Base-by-base conservation (phyloP, 257 asterid genomes). In the Solanum arcanum region DNA sequence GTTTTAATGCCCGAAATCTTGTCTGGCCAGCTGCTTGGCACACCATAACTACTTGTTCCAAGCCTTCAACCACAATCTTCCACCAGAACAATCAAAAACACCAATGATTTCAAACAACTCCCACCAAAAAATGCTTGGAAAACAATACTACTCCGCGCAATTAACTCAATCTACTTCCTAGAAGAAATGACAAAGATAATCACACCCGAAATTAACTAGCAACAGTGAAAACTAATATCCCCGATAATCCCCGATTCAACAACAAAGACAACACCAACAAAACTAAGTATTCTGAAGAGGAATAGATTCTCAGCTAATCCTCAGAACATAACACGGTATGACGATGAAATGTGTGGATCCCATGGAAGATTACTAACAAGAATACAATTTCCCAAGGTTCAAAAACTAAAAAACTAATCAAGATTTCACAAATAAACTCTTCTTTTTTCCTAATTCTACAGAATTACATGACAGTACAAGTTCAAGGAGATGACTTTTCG, bases 1-100 rank as follows among this genome's bases (percentile, higher is more conserved):
- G 98, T 92, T 95, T 95, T 95, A 93, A 91, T 89, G 94, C 96
- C 90, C 99, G 97, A 93, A 97, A 97, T 97, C 92, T 94, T 92
- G 99, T 97, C 92, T 97, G 96, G 86, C 98, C 89, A 70, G 99
- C 99, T 92, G 98, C 98, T 94, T 97, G 99, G 94, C 98, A 86
- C 90, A 97, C 99, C 99, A 97, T 97, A 94, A 96, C 98, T 96
- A 94, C 98, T 91, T 84, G 52, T 84, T 88, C 95, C 96, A 81
- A 81, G 41, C 85, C 85, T 52, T 49, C 12, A 69, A 89, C 69
- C 21, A 89, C 78, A 86, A 81, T 86, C 86, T 49, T 86, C 87
- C 77, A 59, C 49, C 74, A 85, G 84, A 85, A 44, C 64, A 74
- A 42, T 76, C 23, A 39, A 83, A 78, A 47, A 47, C 25, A 86